These are phyloP conservation scores for Daedaleopsis nitida DNA, from an alignment of 768 basidiomycete species.

Conservation along the genomic window DNA sequence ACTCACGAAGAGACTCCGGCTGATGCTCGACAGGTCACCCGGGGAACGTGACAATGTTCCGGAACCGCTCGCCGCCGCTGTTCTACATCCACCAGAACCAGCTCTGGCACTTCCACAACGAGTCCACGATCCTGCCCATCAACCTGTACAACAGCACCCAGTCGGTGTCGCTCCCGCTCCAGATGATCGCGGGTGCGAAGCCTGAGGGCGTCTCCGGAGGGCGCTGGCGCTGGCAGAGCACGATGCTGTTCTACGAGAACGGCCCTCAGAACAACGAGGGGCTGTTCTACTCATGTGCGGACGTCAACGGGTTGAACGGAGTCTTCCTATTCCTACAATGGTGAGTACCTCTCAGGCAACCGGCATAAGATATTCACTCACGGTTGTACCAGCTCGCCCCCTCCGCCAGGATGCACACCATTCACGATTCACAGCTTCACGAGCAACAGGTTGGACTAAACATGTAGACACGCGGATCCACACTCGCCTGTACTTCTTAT, in stretches of 20 bases:
- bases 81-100: constrained; percentile 57
- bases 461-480: not conserved
- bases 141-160: constrained; percentile 54
- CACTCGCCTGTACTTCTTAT: not conserved
- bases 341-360: constrained; percentile 37
- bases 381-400: constrained; percentile 30
- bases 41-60: constrained; percentile 50
- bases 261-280: constrained; percentile 45
- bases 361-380: not conserved
- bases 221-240: constrained; percentile 57
- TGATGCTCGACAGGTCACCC: constrained; percentile 40
- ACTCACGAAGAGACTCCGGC: not conserved
- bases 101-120: constrained; percentile 57
- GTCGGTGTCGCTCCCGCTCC: constrained; percentile 46
- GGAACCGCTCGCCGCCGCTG: constrained; percentile 40
- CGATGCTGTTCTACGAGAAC: constrained; percentile 50
- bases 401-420: constrained; percentile 43
- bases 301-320: constrained; percentile 38
- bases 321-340: constrained; percentile 50
- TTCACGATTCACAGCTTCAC: constrained; percentile 48
- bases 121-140: constrained; percentile 54
- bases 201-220: constrained; percentile 43
- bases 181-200: constrained; percentile 46
- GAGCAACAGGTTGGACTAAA: constrained; percentile 20
- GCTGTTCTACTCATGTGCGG: constrained; percentile 44